Conservation (phyloP, 441 rosid genomes). For the Adansonia grandidieri region DNA sequence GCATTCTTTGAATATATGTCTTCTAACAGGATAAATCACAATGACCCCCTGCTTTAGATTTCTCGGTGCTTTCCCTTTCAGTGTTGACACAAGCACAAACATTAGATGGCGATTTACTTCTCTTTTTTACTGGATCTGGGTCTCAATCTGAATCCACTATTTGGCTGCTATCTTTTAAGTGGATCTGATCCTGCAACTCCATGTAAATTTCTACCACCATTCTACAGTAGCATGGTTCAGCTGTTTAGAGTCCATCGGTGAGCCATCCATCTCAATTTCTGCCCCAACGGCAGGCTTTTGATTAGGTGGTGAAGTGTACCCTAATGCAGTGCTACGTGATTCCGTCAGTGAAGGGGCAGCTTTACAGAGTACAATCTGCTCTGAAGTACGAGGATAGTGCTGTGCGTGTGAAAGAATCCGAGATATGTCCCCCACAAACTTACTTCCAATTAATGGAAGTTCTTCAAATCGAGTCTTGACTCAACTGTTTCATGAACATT, state of each 20-base stretch:
- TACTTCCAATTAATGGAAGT: slow-evolving; percentile 52
- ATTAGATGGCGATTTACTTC: neutral
- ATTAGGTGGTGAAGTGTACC: slow-evolving; percentile 21
- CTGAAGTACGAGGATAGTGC: slow-evolving; percentile 16
- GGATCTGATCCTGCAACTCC: slow-evolving; percentile 3
- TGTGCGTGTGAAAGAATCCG: slow-evolving; percentile 45
- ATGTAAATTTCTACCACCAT: neutral
- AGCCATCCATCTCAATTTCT: slow-evolving; percentile 8
- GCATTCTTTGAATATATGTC: neutral
- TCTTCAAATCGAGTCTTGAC: slow-evolving; percentile 41
- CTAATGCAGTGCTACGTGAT: slow-evolving; percentile 22
- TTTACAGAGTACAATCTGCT: slow-evolving; percentile 12
- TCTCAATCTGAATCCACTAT: neutral
- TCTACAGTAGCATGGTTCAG: neutral
- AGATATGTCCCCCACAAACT: slow-evolving; percentile 40
- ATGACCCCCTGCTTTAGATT: neutral
- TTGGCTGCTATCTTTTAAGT: neutral
- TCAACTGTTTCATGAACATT: slow-evolving; percentile 27
- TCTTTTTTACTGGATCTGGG: neutral
- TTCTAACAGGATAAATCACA: neutral
- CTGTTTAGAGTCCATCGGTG: slow-evolving; percentile 1
- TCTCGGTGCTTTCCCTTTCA: neutral
- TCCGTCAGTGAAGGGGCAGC: slow-evolving; percentile 5
- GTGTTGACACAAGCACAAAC: neutral
- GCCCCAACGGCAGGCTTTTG: slow-evolving; percentile 18